phyloP scores from a whole-genome alignment of 2,329 filamentous ascomycete genomes.

The Sclerotiophoma versabilis region DNA sequence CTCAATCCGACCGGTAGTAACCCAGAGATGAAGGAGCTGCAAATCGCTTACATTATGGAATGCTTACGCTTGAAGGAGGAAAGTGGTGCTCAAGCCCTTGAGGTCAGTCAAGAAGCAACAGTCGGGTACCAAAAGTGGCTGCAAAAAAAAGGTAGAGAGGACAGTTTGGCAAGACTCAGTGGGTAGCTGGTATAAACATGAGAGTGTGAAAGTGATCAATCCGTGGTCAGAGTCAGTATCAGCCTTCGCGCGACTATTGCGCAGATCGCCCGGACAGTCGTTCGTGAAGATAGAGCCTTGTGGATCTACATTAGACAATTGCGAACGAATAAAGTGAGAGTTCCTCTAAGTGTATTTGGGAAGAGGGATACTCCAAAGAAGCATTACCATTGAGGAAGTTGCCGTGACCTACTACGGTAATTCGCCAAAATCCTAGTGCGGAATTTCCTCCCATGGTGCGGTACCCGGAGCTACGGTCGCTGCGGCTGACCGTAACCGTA shows the following conservation, averaged over 20 bases:
- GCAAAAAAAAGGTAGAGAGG: neutral
- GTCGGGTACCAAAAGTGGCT: neutral
- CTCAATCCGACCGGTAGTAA: slow-evolving; percentile 6
- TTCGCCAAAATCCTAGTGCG: no score
- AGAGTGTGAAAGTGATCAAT: neutral
- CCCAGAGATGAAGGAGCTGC: slow-evolving; percentile 5
- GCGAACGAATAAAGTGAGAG: neutral
- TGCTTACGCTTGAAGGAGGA: neutral
- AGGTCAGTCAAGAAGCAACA: neutral
- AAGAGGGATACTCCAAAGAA: no score
- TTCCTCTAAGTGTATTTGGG: neutral
- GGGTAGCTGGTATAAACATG: neutral
- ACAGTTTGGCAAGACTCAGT: neutral
- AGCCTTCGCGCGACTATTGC: neutral
- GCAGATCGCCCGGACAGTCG: neutral
- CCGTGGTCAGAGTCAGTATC: neutral
- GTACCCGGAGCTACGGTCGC: neutral
- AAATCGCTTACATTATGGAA: neutral
- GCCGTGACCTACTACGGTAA: no score
- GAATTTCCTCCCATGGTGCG: no score
- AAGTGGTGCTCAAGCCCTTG: neutral
- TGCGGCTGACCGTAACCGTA: neutral
- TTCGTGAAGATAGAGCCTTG: neutral
- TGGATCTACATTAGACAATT: neutral
- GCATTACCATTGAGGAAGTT: neutral